Evolutionary conservation across 805 yeast species (phyloP), one percentile per base, ranked within the genome.

Genomic region (Torulaspora franciscae): DNA sequence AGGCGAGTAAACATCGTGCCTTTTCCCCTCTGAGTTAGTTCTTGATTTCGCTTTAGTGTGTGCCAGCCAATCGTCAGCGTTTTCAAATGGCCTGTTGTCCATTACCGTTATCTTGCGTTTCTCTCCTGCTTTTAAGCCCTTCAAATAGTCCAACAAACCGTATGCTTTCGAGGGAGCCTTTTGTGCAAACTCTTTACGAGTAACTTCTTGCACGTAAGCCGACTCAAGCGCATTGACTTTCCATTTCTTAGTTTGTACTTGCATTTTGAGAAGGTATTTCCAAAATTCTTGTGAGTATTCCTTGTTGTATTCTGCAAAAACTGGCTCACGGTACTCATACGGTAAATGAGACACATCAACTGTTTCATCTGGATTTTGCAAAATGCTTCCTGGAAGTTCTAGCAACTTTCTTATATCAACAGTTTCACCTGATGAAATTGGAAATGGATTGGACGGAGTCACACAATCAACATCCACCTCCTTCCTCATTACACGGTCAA

Each of bases 401-500:
- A 85, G 59, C 23, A 90, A 61, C 34, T 69, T 54, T 25, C 51
- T 55, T 19, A 93, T 88, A 50, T 80, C 80, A 11, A 85, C 57
- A 0, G 87, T 77, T 59, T 84, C 89, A 8, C 99, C 99, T 5
- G 81, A 83, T 1, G 84, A 76, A 13, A 90, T 81, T 0, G 91
- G 68, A 0, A 53, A 48, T 0, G 82, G 80, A 55, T 89, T 83
- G 0, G 96, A 87, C 0, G 97, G 96, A 0, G 99, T 95, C 2
- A 88, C 73, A 65, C 98, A 91, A 50, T 83, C 88, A 72, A 89
- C 70, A 51, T 81, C 80, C n/a, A 91, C 98, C 56, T 95, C 99
- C 58, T 93, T 93, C 54, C 99, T 72, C 54, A 95, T 67, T 3
- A 91, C 85, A 49, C 75, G 77, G 59, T 93, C 99, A 43, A 95